phyloP scores from a whole-genome alignment of 805 yeast species.

The Wickerhamiella bombiphila region DNA sequence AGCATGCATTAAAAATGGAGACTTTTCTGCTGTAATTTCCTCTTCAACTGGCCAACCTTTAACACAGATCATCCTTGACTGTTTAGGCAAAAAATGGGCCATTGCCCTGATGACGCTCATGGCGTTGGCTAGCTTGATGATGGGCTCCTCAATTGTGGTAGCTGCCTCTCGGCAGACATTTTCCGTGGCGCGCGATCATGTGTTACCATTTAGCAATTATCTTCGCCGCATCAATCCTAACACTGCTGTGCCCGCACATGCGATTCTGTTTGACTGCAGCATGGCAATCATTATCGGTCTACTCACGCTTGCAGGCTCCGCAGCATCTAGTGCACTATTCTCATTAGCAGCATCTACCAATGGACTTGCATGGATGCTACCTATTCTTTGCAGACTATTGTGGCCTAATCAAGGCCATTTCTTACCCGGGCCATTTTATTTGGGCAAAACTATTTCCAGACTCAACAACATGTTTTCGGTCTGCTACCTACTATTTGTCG shows the following conservation, averaged over 20 bases:
- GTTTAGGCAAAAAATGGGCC: slow-evolving; percentile 53
- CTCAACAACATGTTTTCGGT: slow-evolving; percentile 34
- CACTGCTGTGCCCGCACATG: slow-evolving; percentile 50
- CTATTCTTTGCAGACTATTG: slow-evolving; percentile 35
- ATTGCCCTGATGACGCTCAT: slow-evolving; percentile 44
- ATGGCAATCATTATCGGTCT: slow-evolving; percentile 39
- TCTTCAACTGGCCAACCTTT: slow-evolving; percentile 39
- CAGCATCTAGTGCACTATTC: slow-evolving; percentile 54
- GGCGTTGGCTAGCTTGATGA: slow-evolving; percentile 46
- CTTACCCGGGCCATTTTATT: slow-evolving; percentile 49
- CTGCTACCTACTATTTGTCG: slow-evolving; percentile 37
- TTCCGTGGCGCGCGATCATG: slow-evolving; percentile 67
- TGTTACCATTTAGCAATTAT: slow-evolving; percentile 44
- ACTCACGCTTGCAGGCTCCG: slow-evolving; percentile 39
- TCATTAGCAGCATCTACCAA: slow-evolving; percentile 50
- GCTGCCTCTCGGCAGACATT: slow-evolving; percentile 59
- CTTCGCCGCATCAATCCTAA: slow-evolving; percentile 42
- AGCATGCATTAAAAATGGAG: slow-evolving; percentile 31
- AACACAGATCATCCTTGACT: slow-evolving; percentile 49
- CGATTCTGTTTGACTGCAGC: slow-evolving; percentile 39
- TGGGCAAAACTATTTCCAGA: slow-evolving; percentile 37
- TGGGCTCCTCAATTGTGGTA: slow-evolving; percentile 49
- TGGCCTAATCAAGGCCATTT: slow-evolving; percentile 28
- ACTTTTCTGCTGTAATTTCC: slow-evolving; percentile 30
- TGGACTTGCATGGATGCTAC: slow-evolving; percentile 47